Conservation (phyloP, 176 grass and related monocot species). For the Carex pumila region DNA sequence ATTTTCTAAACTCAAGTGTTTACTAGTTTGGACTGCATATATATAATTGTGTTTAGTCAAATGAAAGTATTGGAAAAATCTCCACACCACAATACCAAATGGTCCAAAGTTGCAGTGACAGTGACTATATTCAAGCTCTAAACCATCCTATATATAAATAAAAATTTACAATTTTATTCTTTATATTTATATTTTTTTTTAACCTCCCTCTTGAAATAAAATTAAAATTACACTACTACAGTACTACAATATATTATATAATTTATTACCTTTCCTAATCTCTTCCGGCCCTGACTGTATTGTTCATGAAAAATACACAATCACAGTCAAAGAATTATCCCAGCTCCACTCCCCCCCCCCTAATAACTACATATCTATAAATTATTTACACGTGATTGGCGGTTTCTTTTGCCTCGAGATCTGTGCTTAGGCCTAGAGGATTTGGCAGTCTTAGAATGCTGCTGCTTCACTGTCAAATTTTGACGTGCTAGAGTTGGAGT, state of each 20-base stretch:
- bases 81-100: neutral
- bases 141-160: no score
- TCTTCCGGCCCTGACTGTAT: neutral
- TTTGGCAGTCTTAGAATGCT: constrained; percentile 14
- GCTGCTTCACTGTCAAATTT: neutral
- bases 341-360: neutral
- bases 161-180: no score
- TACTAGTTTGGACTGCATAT: no score
- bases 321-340: neutral
- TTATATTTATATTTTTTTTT: no score
- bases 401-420: constrained; percentile 28
- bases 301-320: neutral
- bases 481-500: neutral
- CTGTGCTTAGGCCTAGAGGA: constrained; percentile 15
- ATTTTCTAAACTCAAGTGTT: no score
- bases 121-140: no score
- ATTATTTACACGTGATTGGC: neutral
- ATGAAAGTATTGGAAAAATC: no score
- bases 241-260: no score
- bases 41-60: no score
- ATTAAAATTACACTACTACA: no score
- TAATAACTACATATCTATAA: neutral
- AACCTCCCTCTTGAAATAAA: neutral
- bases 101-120: neutral
- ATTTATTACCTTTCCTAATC: no score